Evolutionary conservation across 116 monocot genomes (phyloP).

Genomic region (Thalassia testudinum): DNA sequence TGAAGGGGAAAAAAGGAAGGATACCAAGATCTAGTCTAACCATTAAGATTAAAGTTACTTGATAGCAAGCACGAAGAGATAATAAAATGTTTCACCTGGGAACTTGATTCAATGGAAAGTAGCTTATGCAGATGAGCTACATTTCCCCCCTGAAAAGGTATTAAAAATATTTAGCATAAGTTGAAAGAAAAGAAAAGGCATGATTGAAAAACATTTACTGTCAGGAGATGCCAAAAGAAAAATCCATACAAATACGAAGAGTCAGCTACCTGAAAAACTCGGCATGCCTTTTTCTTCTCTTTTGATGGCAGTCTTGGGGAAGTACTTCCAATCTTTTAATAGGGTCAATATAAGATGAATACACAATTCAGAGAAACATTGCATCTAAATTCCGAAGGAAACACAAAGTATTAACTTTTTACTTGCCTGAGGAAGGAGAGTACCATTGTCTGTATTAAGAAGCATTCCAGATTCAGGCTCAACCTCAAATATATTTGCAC

Average conservation of each 20-base stretch:
- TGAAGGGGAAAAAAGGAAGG: too few species aligned
- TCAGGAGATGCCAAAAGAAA: too few species aligned
- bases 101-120: conserved; percentile 81
- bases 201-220: neutral
- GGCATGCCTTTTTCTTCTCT: conserved; percentile 28
- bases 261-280: conserved; percentile 77
- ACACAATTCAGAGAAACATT: neutral
- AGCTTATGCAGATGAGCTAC: conserved; percentile 86
- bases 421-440: conserved; percentile 65
- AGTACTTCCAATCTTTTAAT: conserved; percentile 50
- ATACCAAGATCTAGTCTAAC: too few species aligned
- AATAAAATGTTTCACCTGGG: conserved; percentile 46
- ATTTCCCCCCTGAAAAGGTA: conserved; percentile 71
- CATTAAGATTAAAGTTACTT: too few species aligned
- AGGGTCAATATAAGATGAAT: conserved; percentile 10
- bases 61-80: too few species aligned
- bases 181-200: neutral
- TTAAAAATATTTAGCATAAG: neutral
- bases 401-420: conserved; percentile 2
- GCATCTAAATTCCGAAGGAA: conserved; percentile 2
- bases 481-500: conserved; percentile 77
- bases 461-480: conserved; percentile 93
- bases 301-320: conserved; percentile 33
- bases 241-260: neutral
- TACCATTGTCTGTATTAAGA: conserved; percentile 74